A percentile compares a stretch with the other conserved stretches of the same genome.
Evolutionary conservation across 176 grass and related monocot species (phyloP).

Genomic region (Carex kokanica): DNA sequence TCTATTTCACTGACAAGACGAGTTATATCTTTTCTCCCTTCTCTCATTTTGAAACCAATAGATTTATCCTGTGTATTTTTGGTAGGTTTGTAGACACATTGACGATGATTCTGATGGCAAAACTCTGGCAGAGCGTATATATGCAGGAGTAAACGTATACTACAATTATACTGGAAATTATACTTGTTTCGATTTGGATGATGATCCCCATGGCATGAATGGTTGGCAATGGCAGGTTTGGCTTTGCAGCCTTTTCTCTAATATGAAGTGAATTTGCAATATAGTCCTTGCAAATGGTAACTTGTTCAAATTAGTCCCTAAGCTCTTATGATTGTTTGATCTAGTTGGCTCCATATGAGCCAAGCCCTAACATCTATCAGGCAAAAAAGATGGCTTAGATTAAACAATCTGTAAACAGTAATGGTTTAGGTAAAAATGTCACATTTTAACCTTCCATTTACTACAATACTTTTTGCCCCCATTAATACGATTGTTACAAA

Average conservation of each 20-base stretch:
- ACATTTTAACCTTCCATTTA: neutral
- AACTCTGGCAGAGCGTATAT: conserved; percentile 59
- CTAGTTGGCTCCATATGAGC: neutral
- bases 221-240: conserved; percentile 90
- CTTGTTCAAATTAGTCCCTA: neutral
- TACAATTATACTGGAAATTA: conserved; percentile 80
- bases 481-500: neutral
- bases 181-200: conserved; percentile 79
- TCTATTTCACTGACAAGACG: neutral
- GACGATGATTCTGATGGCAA: conserved; percentile 59
- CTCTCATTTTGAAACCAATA: neutral
- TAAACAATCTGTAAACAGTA: neutral
- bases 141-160: conserved; percentile 84
- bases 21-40: conserved; percentile 7
- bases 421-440: neutral
- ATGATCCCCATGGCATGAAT: conserved; percentile 96
- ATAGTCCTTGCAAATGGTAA: neutral
- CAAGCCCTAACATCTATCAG: neutral
- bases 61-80: conserved; percentile 23
- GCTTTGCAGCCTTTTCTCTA: neutral
- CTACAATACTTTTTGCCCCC: neutral
- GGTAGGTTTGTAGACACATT: conserved; percentile 74
- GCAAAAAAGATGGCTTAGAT: neutral
- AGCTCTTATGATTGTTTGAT: neutral
- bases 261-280: neutral